A percentile compares a stretch with the other conserved stretches of the same genome.
phyloP scores from a whole-genome alignment of 495 filamentous ascomycete genomes.

The Lepraria neglecta region DNA sequence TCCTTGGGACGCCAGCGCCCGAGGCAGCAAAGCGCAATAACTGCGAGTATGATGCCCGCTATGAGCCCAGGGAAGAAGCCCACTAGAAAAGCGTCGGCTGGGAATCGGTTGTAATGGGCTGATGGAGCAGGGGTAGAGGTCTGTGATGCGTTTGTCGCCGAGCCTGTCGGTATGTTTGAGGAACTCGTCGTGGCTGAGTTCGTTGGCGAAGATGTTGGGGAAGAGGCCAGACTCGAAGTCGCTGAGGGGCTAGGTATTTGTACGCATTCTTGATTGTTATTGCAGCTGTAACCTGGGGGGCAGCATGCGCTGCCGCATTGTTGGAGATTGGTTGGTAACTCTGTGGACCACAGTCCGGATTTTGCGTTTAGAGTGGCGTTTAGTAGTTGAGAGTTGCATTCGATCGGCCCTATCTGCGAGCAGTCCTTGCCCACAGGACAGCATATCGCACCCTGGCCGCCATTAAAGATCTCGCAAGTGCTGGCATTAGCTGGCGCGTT shows the following conservation, averaged over 20 bases:
- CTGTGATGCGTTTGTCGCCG: conserved; percentile 18
- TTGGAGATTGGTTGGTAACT: conserved; percentile 47
- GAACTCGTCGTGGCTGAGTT: conserved; percentile 20
- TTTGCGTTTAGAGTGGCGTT: conserved; percentile 56
- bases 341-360: conserved; percentile 63
- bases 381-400: conserved; percentile 62
- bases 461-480: conserved; percentile 62
- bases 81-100: conserved; percentile 48
- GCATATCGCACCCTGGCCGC: conserved; percentile 64
- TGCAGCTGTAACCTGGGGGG: conserved; percentile 73
- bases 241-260: conserved; percentile 1
- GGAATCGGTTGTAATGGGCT: conserved; percentile 37
- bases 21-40: conserved; percentile 41
- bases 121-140: conserved; percentile 20
- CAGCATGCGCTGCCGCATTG: conserved; percentile 62
- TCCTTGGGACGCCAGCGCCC: conserved; percentile 32
- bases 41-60: conserved; percentile 44
- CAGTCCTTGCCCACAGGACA: conserved; percentile 63
- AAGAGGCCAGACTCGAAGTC: conserved; percentile 29
- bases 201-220: conserved; percentile 26
- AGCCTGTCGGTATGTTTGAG: not conserved
- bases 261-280: conserved; percentile 38
- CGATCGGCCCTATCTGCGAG: conserved; percentile 58
- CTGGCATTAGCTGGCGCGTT: conserved; percentile 23
- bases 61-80: conserved; percentile 61